Evolutionary conservation across 495 filamentous ascomycete genomes (phyloP).

Genomic region (Pyronema omphalodes): DNA sequence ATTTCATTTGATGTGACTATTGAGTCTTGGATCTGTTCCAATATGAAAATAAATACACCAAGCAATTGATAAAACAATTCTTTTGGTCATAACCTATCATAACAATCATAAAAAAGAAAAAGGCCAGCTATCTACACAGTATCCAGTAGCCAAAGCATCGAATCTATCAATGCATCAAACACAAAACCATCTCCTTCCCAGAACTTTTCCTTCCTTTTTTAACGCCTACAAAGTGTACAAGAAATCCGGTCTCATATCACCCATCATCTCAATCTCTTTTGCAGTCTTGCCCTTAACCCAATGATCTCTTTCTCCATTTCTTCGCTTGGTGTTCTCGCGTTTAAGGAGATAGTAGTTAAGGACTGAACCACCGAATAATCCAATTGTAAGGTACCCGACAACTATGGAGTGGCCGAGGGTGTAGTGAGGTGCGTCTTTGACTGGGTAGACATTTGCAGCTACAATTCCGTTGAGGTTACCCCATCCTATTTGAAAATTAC

Average conservation of each 20-base stretch:
- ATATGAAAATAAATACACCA: too few species aligned
- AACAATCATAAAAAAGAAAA: too few species aligned
- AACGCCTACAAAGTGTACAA: constrained; percentile 37
- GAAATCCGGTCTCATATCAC: constrained; percentile 57
- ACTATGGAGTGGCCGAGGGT: constrained; percentile 41
- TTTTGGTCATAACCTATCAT: too few species aligned
- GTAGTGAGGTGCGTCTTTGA: constrained; percentile 35
- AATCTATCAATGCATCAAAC: too few species aligned
- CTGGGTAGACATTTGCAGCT: constrained; percentile 30
- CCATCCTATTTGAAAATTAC: constrained; percentile 42
- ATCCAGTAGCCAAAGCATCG: too few species aligned
- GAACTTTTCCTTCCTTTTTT: too few species aligned
- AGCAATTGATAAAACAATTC: too few species aligned
- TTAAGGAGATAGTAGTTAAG: constrained; percentile 45
- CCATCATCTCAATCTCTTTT: constrained; percentile 41
- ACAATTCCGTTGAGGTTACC: constrained; percentile 57
- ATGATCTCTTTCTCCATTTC: constrained; percentile 47
- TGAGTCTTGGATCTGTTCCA: too few species aligned
- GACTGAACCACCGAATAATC: constrained; percentile 41
- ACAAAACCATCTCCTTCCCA: too few species aligned
- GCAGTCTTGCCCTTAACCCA: constrained; percentile 41
- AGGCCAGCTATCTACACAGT: too few species aligned
- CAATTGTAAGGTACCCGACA: constrained; percentile 40
- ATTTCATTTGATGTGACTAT: too few species aligned
- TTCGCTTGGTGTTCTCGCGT: constrained; percentile 42